phyloP scores from a whole-genome alignment of 805 yeast species.

The Metschnikowia proteae region DNA sequence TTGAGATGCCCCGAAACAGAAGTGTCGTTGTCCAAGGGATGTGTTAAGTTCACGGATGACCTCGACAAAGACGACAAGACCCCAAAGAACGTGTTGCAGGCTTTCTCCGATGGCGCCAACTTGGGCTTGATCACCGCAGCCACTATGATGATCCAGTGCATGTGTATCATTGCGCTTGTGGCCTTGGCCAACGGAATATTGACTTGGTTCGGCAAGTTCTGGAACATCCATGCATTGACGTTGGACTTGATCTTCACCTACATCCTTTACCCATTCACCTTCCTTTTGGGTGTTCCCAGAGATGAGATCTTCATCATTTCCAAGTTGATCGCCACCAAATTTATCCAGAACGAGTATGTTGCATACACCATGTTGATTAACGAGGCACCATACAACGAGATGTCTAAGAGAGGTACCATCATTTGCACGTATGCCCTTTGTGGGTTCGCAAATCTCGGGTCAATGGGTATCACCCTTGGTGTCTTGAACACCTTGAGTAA shows the following conservation, averaged over 20 bases:
- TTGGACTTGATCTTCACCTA: conserved; percentile 56
- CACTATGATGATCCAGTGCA: conserved; percentile 52
- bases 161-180: conserved; percentile 60
- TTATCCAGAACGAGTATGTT: conserved; percentile 60
- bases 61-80: conserved; percentile 27
- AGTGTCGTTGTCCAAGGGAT: conserved; percentile 48
- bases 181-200: conserved; percentile 53
- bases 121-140: conserved; percentile 56
- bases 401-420: conserved; percentile 50
- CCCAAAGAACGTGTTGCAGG: conserved; percentile 52
- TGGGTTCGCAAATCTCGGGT: conserved; percentile 61
- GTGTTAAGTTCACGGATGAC: conserved; percentile 45
- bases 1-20: conserved; percentile 59
- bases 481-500: conserved; percentile 57
- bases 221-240: conserved; percentile 53
- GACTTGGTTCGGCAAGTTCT: conserved; percentile 59
- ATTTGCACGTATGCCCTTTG: conserved; percentile 60
- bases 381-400: conserved; percentile 41
- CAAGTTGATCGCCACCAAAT: conserved; percentile 51
- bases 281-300: conserved; percentile 45
- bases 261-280: conserved; percentile 56
- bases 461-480: conserved; percentile 59
- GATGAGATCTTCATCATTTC: conserved; percentile 49
- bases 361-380: conserved; percentile 44
- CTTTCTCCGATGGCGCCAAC: conserved; percentile 55